A percentile compares a stretch with the other conserved stretches of the same genome.
phyloP scores from a whole-genome alignment of 2,329 filamentous ascomycete species.

The Orbilia brochopaga region DNA sequence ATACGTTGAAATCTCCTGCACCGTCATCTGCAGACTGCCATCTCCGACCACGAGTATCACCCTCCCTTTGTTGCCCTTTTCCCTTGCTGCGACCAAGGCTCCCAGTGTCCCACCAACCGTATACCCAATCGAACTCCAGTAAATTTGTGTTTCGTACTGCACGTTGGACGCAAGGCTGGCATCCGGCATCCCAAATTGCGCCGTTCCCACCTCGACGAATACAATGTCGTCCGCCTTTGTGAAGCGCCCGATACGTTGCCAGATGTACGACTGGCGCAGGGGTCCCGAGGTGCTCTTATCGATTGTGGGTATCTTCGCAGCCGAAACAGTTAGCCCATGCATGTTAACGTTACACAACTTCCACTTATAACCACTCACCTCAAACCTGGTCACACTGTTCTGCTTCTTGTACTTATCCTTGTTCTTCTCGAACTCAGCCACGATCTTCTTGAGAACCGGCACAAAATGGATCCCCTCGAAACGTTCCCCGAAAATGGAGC shows the following conservation, averaged over 20 bases:
- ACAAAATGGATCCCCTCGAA: slow-evolving; percentile 52
- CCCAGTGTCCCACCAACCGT: slow-evolving; percentile 67
- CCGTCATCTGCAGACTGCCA: slow-evolving; percentile 71
- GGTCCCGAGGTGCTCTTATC: slow-evolving; percentile 59
- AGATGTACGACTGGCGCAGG: slow-evolving; percentile 56
- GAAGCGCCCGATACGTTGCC: slow-evolving; percentile 54
- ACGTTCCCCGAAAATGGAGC: slow-evolving; percentile 52
- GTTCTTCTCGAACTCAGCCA: slow-evolving; percentile 52
- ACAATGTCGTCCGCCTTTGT: slow-evolving; percentile 58
- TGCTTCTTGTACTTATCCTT: slow-evolving; percentile 35
- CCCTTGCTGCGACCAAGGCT: slow-evolving; percentile 64
- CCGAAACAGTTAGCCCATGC: slow-evolving; percentile 4
- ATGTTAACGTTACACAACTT: not conserved
- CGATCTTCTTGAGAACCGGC: slow-evolving; percentile 26
- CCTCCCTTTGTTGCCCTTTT: slow-evolving; percentile 59
- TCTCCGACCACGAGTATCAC: slow-evolving; percentile 69
- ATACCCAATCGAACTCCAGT: slow-evolving; percentile 68
- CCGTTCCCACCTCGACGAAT: slow-evolving; percentile 64
- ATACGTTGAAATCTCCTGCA: slow-evolving; percentile 70
- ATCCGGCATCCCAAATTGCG: slow-evolving; percentile 64
- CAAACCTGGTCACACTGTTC: slow-evolving; percentile 22
- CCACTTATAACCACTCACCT: slow-evolving; percentile 31
- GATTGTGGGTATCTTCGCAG: slow-evolving; percentile 47
- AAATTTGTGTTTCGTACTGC: slow-evolving; percentile 63
- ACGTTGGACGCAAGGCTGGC: slow-evolving; percentile 63